Percentiles rank a stretch among this genome's conserved stretches.
phyloP scores from a whole-genome alignment of 305 asterid species.

The Fraxinus angustifolia region DNA sequence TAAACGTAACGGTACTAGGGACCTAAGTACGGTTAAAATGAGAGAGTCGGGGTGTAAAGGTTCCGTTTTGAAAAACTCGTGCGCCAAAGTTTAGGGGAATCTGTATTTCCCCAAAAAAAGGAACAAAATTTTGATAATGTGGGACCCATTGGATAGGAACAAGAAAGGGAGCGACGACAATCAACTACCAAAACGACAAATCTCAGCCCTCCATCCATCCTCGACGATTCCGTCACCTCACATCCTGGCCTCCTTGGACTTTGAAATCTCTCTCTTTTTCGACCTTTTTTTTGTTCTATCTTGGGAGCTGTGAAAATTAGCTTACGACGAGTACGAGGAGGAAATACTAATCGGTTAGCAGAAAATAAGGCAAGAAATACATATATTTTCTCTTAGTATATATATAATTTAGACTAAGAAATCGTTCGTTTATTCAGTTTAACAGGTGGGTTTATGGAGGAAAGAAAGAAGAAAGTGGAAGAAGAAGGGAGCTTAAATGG shows the following conservation, averaged over 20 bases:
- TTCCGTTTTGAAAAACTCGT: background rate
- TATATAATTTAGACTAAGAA: background rate
- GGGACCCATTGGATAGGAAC: constrained; percentile 2
- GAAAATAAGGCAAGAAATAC: background rate
- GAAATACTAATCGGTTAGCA: background rate
- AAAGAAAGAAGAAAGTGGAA: constrained; percentile 34
- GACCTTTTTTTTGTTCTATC: background rate
- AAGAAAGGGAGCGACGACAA: background rate
- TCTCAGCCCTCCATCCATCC: constrained; percentile 25
- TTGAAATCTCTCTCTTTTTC: background rate
- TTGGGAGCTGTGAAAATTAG: background rate
- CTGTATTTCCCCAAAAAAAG: background rate
- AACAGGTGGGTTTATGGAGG: constrained; percentile 28
- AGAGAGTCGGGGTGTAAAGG: background rate
- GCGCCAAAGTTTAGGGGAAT: background rate
- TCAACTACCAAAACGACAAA: constrained; percentile 16
- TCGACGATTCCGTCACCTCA: constrained; percentile 23
- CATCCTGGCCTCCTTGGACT: background rate
- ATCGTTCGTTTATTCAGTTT: background rate
- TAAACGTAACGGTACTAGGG: background rate
- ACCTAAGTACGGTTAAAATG: background rate
- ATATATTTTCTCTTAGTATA: background rate
- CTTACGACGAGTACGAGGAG: background rate
- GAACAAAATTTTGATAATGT: background rate
- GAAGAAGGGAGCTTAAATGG: constrained; percentile 39